Base-by-base conservation (phyloP, 148 eudicot species). In the Hydrangea macrophylla region DNA sequence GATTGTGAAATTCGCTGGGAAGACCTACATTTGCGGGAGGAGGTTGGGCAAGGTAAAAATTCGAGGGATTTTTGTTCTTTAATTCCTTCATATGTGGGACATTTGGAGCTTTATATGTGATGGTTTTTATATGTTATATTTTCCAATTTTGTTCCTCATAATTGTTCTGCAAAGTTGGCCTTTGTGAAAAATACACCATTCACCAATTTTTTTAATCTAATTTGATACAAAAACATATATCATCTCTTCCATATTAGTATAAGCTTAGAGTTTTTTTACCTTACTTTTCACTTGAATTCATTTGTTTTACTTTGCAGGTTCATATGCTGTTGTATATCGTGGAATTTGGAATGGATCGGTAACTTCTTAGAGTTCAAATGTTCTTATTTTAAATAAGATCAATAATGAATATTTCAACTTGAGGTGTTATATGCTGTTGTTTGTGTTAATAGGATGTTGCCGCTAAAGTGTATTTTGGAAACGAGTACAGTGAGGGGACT, bases 271-370 rank as follows among this genome's bases (percentile, higher is more conserved):
- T 11, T 44, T 37, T n/a, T 23, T 58, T 36, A 69, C 15, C 54
- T n/a, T 13, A 58, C 17, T 2, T 39, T 11, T 48, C 53, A 48
- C 25, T 58, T 26, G 35, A 4, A 13, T 25, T 28, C 45, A 22
- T 7, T 26, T 72, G 58, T 61, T 24, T 31, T 9, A 6, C 69
- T 39, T 78, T 74, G 56, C 86, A 92, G 92, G 97, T 57, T 83
- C 97, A 36, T 92, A 60, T 85, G 90, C 88, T 65, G 79, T 75
- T 74, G 97, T 92, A 24, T 85, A 86, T 68, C 96, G 73, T 51
- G 97, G 97, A 70, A 66, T 85, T 62, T 92, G 97, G 97, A 86
- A 86, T 69, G 92, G 92, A 77, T 92, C 92, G 76, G 97, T 92
- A 82, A 55, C 77, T 78, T 39, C 50, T 55, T 62, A 22, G 63